Base-by-base conservation (phyloP, 306 rosid species). In the Ziziphus jujuba region DNA sequence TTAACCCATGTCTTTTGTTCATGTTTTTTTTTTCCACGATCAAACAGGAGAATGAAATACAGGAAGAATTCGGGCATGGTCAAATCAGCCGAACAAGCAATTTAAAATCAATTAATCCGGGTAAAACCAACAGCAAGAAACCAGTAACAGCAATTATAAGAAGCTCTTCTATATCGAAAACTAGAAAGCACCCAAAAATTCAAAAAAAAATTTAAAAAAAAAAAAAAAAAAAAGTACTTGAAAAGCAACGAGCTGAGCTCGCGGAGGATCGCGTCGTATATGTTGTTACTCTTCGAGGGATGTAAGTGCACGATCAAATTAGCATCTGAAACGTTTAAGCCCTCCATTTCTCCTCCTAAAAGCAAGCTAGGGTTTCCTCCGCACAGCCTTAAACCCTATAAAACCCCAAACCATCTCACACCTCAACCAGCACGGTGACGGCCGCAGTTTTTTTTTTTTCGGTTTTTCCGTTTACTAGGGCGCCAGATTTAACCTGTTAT, bases 171-270 rank as follows among this genome's bases (percentile, higher is more conserved):
- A 56, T 22, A 8, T 31, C 36, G 6, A 57, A 36, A 44, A 76
- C 14, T 35, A 13, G 22, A 61, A 23, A 34, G 66, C 17, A 11
- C 19, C 54, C n/a, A n/a, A n/a, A n/a, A n/a, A n/a, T n/a, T n/a
- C n/a, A n/a, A 20, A 59, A 34, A 52, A 7, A 8, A 11, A 23
- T n/a, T n/a, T 55, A 28, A 3, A 7, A 17, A 34, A 31, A 6
- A 5, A 19, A 7, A 24, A 44, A 8, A 0, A 6, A 12, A 58
- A 36, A 3, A 38, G 17, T 73, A 90, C 95, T 74, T 88, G 81
- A 87, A 86, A 49, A 88, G 95, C 82, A 84, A 47, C 51, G 87
- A 66, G 78, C 95, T 82, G 52, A 91, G 87, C 76, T 86, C 90
- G 21, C 84, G 87, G 50, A 85, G 87, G 58, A 91, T 74, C 0